Base-by-base conservation (phyloP, 768 basidiomycete species). In the Collybia nuda region DNA sequence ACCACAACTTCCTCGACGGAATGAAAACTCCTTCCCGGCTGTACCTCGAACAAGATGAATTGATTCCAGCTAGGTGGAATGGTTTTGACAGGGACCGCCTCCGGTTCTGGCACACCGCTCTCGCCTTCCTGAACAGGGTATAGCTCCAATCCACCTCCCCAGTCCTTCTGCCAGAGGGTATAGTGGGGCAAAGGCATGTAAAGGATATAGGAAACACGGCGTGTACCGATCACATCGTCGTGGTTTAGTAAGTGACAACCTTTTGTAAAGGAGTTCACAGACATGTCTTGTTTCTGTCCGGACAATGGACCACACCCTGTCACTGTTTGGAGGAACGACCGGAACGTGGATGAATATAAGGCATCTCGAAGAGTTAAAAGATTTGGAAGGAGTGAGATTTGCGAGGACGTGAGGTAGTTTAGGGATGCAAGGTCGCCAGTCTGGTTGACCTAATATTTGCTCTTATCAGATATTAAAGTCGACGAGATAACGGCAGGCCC, bases 1-100 rank as follows among this genome's bases (percentile, higher is more conserved):
- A 91, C 86, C n/a, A 96, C 83, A 26, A 98, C 96, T 65, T 98
- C 96, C 62, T 98, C 90, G 4, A 98, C 96, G 0, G 93, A 90
- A 67, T 98, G 96, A 71, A 98, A 98, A 61, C 94, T 97, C 65
- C 79, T 75, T 0, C 96, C 95, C 0, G 96, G 96, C 67, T 96
- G 93, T n/a, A 97, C 94, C 60, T 87, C 83, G 60, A 90, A 92
- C 62, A 91, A 86, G 26, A 92, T 77, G 55, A 92, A 91, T 65
- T 93, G 90, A 62, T 93, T 93, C 91, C 91, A 92, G 60, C 82
- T 84, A 6, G 91, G 90, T 2, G 86, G 82, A 39, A 92, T 82
- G 55, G 70, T 71, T 64, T 85, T 91, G 39, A 71, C 67, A 0
- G 91, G 91, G 0, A 81, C 67, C 11, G 76, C 58, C 38, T 82